These are phyloP conservation scores for Leptoxyphium fumago DNA, from an alignment of 2,329 filamentous ascomycete genomes.

Conservation along the genomic window DNA sequence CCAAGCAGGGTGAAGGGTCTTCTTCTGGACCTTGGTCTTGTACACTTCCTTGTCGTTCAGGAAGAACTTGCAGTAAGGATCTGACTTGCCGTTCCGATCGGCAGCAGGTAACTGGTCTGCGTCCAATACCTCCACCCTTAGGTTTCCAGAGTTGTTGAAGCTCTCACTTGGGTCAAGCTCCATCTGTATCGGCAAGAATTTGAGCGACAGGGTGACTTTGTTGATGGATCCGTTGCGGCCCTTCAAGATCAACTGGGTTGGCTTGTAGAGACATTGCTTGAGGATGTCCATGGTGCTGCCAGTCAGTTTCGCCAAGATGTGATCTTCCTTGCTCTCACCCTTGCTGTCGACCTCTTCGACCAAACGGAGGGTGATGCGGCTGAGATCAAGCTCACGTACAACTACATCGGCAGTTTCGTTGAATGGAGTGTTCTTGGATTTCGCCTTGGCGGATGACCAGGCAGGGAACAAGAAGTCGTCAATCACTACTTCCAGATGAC, in stretches of 20 bases:
- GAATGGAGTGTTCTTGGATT: slow-evolving; percentile 54
- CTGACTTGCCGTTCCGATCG: slow-evolving; percentile 90
- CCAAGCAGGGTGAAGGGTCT: slow-evolving; percentile 88
- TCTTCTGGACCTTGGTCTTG: slow-evolving; percentile 95
- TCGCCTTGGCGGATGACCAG: slow-evolving; percentile 66
- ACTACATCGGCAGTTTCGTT: slow-evolving; percentile 91
- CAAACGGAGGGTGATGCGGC: slow-evolving; percentile 74
- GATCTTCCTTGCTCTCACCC: slow-evolving; percentile 52
- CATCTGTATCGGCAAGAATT: slow-evolving; percentile 93
- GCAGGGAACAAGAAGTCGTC: slow-evolving; percentile 91
- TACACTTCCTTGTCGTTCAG: slow-evolving; percentile 79
- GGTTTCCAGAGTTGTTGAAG: slow-evolving; percentile 95
- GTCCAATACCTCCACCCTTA: slow-evolving; percentile 86
- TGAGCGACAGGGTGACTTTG: slow-evolving; percentile 79
- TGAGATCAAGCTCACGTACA: slow-evolving; percentile 94
- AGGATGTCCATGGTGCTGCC: slow-evolving; percentile 79
- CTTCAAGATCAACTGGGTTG: slow-evolving; percentile 66
- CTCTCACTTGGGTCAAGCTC: slow-evolving; percentile 84
- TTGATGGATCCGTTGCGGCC: slow-evolving; percentile 61
- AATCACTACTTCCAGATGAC: slow-evolving; percentile 74
- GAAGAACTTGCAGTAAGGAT: slow-evolving; percentile 91
- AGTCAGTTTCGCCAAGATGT: slow-evolving; percentile 65
- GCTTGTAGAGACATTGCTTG: slow-evolving; percentile 72
- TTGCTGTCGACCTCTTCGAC: slow-evolving; percentile 65
- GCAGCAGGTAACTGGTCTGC: slow-evolving; percentile 78